Conservation (phyloP, 345 rosid species). For the Eucalyptus cloeziana region DNA sequence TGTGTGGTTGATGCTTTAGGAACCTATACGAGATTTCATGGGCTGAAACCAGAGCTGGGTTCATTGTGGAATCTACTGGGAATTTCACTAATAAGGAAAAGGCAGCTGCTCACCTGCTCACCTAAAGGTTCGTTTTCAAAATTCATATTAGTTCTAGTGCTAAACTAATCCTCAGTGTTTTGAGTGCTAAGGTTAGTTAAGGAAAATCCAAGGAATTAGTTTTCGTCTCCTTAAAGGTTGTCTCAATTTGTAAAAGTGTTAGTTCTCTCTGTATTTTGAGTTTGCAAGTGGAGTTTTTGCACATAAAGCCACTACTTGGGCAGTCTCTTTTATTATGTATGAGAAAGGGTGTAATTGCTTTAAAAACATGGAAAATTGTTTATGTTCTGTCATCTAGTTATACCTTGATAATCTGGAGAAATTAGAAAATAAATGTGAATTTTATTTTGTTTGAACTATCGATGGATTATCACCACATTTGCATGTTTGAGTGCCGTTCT, state of each 20-base stretch:
- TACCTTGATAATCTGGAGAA: background rate
- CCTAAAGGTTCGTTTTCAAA: conserved; percentile 40
- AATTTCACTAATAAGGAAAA: conserved; percentile 84
- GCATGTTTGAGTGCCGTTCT: background rate
- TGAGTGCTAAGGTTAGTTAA: background rate
- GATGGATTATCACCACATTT: background rate
- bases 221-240: too few species aligned
- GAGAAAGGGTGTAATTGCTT: background rate
- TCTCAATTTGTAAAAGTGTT: background rate
- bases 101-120: conserved; percentile 90
- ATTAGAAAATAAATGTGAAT: too few species aligned
- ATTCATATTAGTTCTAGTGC: background rate
- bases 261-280: background rate
- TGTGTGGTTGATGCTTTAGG: conserved; percentile 5
- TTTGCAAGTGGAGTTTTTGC: background rate
- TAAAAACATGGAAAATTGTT: background rate
- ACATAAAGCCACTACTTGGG: background rate
- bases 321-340: background rate
- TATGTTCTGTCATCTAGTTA: background rate
- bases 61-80: conserved; percentile 70
- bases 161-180: background rate
- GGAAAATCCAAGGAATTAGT: background rate
- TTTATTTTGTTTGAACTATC: background rate
- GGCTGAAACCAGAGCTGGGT: conserved; percentile 69
- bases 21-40: conserved; percentile 90